phyloP scores from a whole-genome alignment of 2,329 filamentous ascomycete species.

The Claviceps lovelessii region DNA sequence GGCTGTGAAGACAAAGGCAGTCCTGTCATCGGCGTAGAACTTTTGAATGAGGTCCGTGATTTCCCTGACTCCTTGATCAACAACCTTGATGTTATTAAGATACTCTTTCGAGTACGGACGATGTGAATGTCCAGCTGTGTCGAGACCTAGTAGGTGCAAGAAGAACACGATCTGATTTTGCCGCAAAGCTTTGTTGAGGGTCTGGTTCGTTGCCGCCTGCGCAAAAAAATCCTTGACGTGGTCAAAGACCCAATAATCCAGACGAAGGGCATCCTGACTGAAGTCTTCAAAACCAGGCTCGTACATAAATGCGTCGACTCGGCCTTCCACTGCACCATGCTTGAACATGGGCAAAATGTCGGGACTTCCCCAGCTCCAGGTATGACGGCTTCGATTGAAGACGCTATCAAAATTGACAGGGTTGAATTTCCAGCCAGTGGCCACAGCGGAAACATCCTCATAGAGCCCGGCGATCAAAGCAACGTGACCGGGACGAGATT shows the following conservation, averaged over 20 bases:
- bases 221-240: slow-evolving; percentile 77
- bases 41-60: slow-evolving; percentile 67
- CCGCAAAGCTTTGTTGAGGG: slow-evolving; percentile 55
- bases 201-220: slow-evolving; percentile 62
- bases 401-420: slow-evolving; percentile 98
- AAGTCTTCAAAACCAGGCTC: slow-evolving; percentile 79
- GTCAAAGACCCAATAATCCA: slow-evolving; percentile 95
- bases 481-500: slow-evolving; percentile 91
- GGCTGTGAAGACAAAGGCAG: slow-evolving; percentile 90
- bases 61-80: slow-evolving; percentile 79
- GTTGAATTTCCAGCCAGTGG: slow-evolving; percentile 96
- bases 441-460: slow-evolving; percentile 94
- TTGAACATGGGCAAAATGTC: slow-evolving; percentile 98
- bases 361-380: slow-evolving; percentile 97
- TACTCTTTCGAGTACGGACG: slow-evolving; percentile 94
- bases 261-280: slow-evolving; percentile 60
- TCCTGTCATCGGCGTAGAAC: slow-evolving; percentile 75
- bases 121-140: slow-evolving; percentile 76
- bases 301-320: slow-evolving; percentile 79
- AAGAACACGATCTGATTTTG: slow-evolving; percentile 91
- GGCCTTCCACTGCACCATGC: slow-evolving; percentile 73
- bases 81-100: slow-evolving; percentile 82
- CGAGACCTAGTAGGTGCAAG: slow-evolving; percentile 78
- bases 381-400: slow-evolving; percentile 91
- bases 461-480: slow-evolving; percentile 93